These are phyloP conservation scores for Saccharomycopsis oosterbeekiorum DNA, from an alignment of 805 yeast genomes.

Conservation along the genomic window DNA sequence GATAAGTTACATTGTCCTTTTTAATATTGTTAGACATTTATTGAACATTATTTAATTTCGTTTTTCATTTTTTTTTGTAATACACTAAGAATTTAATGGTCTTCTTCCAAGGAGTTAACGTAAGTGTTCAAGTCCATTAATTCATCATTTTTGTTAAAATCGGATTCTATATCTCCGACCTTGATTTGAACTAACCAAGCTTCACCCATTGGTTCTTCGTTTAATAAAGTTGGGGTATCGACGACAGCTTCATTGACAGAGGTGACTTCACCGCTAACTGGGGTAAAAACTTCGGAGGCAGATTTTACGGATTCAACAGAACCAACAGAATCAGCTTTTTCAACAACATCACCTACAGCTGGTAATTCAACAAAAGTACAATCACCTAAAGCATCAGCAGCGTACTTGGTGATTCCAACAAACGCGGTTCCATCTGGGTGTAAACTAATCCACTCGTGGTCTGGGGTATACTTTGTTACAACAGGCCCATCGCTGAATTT, in stretches of 20 bases:
- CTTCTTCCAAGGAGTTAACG: conserved; percentile 45
- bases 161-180: conserved; percentile 35
- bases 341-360: conserved; percentile 51
- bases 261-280: conserved; percentile 66
- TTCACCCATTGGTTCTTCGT: conserved; percentile 83
- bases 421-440: conserved; percentile 76
- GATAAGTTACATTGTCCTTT: too few species aligned
- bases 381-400: conserved; percentile 94
- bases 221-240: conserved; percentile 66
- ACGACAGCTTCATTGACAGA: conserved; percentile 63
- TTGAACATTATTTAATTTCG: neutral
- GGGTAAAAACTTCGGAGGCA: conserved; percentile 87
- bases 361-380: conserved; percentile 91
- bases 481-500: conserved; percentile 16
- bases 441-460: conserved; percentile 92
- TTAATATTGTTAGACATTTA: too few species aligned
- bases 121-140: conserved; percentile 49
- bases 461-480: conserved; percentile 60
- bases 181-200: conserved; percentile 87
- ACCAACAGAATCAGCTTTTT: conserved; percentile 75
- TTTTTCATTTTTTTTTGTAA: neutral
- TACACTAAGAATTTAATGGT: conserved; percentile 20
- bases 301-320: conserved; percentile 92
- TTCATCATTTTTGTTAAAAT: conserved; percentile 33
- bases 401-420: conserved; percentile 88